Evolutionary conservation across 192 early-diverging fungal species (phyloP), one percentile per base, ranked within the genome.

Genomic region (Backusella tuberculispora): DNA sequence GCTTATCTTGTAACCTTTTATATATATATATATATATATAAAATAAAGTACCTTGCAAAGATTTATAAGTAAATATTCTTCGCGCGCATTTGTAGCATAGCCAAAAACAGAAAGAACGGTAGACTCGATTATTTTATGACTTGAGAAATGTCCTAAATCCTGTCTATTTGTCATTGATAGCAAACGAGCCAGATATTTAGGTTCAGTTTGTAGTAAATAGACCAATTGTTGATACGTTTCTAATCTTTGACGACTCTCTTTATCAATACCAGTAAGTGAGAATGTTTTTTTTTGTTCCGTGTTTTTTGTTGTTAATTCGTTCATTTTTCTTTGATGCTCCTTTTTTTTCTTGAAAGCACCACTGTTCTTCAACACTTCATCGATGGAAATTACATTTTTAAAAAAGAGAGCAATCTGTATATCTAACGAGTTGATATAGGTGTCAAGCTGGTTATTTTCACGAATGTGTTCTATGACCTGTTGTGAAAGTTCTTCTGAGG

Each of bases 391-490:
- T 53, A 92, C 88, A 83, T 99, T 99, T 77, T 96, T 94, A 60
- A 99, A 93, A n/a, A 99, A 87, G 34, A 98, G 85, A 15, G 97
- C 95, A 79, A 99, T 98, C 79, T 99, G 98, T 71, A 95, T 90
- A 71, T 99, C 98, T 1, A 99, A 85, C 46, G 95, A 92, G 73
- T 91, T 95, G 12, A 99, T 76, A 21, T 95, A 88, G 8, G 85
- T 80, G 69, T 96, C 93, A 5, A 90, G 84, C 63, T 91, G 86
- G 53, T 91, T 88, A 83, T 98, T 98, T 74, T 98, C 96, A 17
- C 95, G 88, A 74, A 99, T 99, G 46, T 88, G 83, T 60, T 93
- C 87, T 74, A 99, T 92, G 4, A 97, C 95, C 42, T 88, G 77
- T 77, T 96, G 94, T 21, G 95, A 88, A 41, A 98, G 80, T 3